Percentiles rank a stretch among this genome's conserved stretches.
Evolutionary conservation across 352 stramenopile species (phyloP).

Genomic region (Pythium pyrilobum): DNA sequence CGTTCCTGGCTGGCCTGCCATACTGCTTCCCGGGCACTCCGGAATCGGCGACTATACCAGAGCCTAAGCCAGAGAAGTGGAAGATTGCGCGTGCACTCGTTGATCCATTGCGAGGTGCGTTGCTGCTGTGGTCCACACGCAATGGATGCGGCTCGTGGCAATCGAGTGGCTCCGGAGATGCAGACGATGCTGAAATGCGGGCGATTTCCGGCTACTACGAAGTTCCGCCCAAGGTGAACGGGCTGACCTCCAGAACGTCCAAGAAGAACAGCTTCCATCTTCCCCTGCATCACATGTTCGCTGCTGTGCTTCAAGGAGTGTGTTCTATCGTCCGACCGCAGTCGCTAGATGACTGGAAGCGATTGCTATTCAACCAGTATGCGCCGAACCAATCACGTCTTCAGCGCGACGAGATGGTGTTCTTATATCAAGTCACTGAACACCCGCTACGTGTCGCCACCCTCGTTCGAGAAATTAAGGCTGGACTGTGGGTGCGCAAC

Average conservation of each 20-base stretch:
- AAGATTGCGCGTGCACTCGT: constrained; percentile 41
- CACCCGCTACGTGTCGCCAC: constrained; percentile 54
- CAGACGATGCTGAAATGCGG: background rate
- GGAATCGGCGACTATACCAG: background rate
- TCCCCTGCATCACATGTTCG: constrained; percentile 75
- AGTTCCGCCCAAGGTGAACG: background rate
- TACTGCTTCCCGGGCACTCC: constrained; percentile 44
- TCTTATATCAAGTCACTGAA: constrained; percentile 41
- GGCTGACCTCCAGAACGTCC: background rate
- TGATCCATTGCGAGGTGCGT: constrained; percentile 5
- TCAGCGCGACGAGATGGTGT: constrained; percentile 27
- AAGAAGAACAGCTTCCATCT: constrained; percentile 66
- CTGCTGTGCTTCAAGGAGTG: constrained; percentile 46
- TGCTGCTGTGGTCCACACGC: constrained; percentile 7
- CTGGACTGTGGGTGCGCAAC: constrained; percentile 72
- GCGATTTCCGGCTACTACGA: constrained; percentile 9
- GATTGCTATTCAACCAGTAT: constrained; percentile 31
- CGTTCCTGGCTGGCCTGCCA: constrained; percentile 55
- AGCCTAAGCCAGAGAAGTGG: constrained; percentile 10
- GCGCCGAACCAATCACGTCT: background rate
- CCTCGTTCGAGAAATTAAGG: constrained; percentile 69
- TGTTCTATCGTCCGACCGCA: constrained; percentile 33
- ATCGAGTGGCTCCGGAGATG: background rate
- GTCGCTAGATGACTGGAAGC: constrained; percentile 37
- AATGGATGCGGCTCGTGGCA: constrained; percentile 4